Percentiles rank a stretch among this genome's conserved stretches.
Evolutionary conservation across 257 asterid species (phyloP).

Genomic region (Lavandula angustifolia): DNA sequence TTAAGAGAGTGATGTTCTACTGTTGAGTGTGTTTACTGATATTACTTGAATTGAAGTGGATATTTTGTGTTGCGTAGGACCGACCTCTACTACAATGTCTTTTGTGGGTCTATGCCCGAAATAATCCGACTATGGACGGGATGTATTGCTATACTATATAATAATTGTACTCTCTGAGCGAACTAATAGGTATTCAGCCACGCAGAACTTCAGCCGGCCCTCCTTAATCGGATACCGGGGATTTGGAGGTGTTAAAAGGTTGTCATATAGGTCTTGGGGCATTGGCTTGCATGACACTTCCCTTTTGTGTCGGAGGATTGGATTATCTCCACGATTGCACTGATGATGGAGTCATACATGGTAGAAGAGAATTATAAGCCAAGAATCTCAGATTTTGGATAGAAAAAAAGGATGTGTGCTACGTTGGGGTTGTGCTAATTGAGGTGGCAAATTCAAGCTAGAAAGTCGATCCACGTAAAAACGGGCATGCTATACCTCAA

Average conservation of each 20-base stretch:
- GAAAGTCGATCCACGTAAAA: too few species aligned
- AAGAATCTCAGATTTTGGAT: conserved; percentile 7
- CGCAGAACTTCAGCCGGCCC: neutral
- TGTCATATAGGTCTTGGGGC: neutral
- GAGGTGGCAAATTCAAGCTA: neutral
- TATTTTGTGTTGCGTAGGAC: too few species aligned
- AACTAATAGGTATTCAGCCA: too few species aligned
- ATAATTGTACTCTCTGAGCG: too few species aligned
- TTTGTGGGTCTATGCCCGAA: too few species aligned
- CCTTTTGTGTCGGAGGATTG: conserved; percentile 6
- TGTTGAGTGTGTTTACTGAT: conserved; percentile 41
- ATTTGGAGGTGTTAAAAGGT: neutral
- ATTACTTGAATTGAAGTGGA: too few species aligned
- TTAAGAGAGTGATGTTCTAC: conserved; percentile 89
- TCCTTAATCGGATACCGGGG: neutral
- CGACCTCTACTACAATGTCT: too few species aligned
- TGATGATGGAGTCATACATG: neutral
- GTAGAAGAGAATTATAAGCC: neutral
- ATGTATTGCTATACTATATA: too few species aligned
- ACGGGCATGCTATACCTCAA: neutral
- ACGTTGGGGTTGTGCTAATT: conserved; percentile 12
- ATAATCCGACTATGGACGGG: too few species aligned
- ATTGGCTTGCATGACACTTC: neutral
- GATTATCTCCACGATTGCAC: conserved; percentile 18
- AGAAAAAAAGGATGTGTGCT: neutral